phyloP scores from a whole-genome alignment of 2,329 filamentous ascomycete species.

The Fusarium humuli region DNA sequence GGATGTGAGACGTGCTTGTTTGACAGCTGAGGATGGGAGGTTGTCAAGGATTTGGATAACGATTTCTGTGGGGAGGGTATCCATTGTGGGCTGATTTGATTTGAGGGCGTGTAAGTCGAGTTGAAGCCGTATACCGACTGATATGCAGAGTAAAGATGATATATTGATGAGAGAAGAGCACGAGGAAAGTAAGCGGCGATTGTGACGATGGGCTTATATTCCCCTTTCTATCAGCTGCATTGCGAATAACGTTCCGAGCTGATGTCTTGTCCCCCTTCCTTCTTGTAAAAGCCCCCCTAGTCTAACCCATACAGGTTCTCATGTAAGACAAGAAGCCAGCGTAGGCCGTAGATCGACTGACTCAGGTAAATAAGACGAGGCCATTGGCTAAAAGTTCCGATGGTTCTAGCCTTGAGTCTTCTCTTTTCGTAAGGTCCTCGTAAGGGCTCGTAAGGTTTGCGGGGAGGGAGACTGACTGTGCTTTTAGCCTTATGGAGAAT shows the following conservation, averaged over 20 bases:
- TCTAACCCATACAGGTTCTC: conserved; percentile 35
- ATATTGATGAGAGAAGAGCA: neutral
- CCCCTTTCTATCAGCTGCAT: neutral
- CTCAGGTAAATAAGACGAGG: conserved; percentile 2
- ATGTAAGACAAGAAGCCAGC: conserved; percentile 25
- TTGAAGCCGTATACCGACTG: neutral
- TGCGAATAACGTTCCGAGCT: conserved; percentile 3
- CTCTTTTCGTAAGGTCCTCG: conserved; percentile 6
- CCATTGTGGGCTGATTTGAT: conserved; percentile 41
- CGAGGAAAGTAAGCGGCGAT: neutral
- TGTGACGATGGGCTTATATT: conserved; percentile 1
- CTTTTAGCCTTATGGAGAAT: conserved; percentile 17
- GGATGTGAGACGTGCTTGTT: conserved; percentile 49
- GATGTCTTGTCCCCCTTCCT: conserved; percentile 19
- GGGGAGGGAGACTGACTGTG: conserved; percentile 20
- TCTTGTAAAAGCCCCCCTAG: conserved; percentile 4
- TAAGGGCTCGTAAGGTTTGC: conserved; percentile 13
- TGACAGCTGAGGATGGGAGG: conserved; percentile 39
- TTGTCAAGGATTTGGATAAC: conserved; percentile 47
- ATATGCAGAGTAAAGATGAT: neutral
- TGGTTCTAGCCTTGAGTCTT: neutral
- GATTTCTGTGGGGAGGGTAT: conserved; percentile 49
- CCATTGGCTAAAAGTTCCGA: conserved; percentile 19
- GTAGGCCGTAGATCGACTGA: conserved; percentile 1
- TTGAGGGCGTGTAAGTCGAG: neutral